These are phyloP conservation scores for Anthracocystis walkeri DNA, from an alignment of 1,284 basidiomycete genomes.

Conservation along the genomic window DNA sequence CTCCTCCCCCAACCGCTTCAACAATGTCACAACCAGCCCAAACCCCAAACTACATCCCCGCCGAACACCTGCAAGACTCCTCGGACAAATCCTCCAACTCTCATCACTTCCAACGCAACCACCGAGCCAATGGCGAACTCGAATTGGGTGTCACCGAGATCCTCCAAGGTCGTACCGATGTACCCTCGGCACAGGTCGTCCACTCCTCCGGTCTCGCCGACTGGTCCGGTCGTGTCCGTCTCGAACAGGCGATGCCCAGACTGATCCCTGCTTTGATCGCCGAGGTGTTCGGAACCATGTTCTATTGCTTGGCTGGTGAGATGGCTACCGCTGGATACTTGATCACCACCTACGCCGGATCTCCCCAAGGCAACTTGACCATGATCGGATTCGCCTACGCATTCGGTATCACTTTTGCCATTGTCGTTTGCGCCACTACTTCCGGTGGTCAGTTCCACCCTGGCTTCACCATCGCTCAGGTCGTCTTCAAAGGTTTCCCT, in stretches of 20 bases:
- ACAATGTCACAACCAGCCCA: conserved; percentile 31
- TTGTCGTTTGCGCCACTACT: conserved; percentile 52
- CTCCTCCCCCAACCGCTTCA: neutral
- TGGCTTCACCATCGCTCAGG: conserved; percentile 55
- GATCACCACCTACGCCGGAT: conserved; percentile 41
- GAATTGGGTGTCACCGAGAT: conserved; percentile 58
- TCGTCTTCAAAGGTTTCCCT: conserved; percentile 62
- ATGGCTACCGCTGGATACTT: conserved; percentile 53
- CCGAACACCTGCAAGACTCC: conserved; percentile 39
- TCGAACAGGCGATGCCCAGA: conserved; percentile 33
- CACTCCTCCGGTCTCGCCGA: conserved; percentile 29
- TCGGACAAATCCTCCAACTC: conserved; percentile 38
- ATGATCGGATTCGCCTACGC: conserved; percentile 61
- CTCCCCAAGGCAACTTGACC: conserved; percentile 47
- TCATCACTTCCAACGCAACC: conserved; percentile 52
- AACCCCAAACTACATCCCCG: conserved; percentile 47
- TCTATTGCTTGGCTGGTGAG: conserved; percentile 55
- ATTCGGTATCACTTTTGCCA: conserved; percentile 57
- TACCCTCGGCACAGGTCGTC: conserved; percentile 35
- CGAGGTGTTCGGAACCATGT: conserved; percentile 41
- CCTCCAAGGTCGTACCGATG: conserved; percentile 49
- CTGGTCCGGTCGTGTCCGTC: conserved; percentile 33
- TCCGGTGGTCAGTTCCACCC: conserved; percentile 62
- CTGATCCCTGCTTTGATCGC: conserved; percentile 37
- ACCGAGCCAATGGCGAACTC: conserved; percentile 45